These are phyloP conservation scores for Immersiporthe knoxdaviesiana DNA, from an alignment of 2,329 filamentous ascomycete species.

Conservation along the genomic window DNA sequence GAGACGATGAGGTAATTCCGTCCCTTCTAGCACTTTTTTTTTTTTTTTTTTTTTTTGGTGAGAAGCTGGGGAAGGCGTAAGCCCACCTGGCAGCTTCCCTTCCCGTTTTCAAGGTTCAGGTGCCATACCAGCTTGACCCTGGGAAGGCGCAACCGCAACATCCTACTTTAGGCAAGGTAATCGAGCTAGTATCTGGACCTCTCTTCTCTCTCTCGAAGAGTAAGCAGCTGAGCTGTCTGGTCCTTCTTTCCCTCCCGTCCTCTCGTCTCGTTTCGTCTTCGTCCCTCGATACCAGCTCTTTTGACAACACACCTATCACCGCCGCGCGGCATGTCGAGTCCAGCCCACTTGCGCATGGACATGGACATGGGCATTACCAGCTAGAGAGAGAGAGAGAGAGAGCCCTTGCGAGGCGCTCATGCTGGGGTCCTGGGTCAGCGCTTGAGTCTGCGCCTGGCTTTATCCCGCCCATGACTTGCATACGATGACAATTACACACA, in stretches of 20 bases:
- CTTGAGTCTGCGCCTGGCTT: not conserved
- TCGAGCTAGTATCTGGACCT: not conserved
- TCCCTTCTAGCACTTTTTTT: not conserved
- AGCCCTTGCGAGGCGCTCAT: not conserved
- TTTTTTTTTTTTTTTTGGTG: not conserved
- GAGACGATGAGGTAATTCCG: not conserved
- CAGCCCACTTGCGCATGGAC: not conserved
- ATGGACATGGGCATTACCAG: not conserved
- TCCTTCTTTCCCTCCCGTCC: not conserved
- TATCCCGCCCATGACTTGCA: conserved; percentile 5
- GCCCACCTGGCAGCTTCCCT: not conserved
- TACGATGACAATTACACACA: conserved; percentile 1
- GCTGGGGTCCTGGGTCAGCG: not conserved
- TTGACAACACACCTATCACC: not conserved
- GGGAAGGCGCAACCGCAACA: not conserved
- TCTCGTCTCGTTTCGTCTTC: not conserved
- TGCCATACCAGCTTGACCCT: not conserved
- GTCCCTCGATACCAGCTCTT: not conserved
- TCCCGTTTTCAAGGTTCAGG: not conserved
- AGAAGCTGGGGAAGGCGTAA: not conserved
- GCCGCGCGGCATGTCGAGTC: conserved; percentile 2
- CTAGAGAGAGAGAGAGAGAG: too few species aligned
- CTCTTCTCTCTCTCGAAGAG: too few species aligned
- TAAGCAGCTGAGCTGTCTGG: not conserved
- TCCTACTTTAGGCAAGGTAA: conserved; percentile 3